Conservation (phyloP, 257 asterid genomes). For the Capsicum baccatum region DNA sequence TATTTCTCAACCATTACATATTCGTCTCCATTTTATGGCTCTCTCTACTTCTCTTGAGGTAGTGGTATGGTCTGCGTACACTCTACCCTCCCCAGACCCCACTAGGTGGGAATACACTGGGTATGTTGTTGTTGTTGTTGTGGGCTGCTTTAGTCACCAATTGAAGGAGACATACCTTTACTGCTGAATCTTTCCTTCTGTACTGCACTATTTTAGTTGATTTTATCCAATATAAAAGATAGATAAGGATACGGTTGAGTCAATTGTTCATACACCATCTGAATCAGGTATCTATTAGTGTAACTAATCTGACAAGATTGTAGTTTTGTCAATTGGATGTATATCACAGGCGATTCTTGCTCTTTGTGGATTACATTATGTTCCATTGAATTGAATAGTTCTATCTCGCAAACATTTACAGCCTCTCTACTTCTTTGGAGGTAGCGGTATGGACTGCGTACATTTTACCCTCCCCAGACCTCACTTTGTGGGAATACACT, state of each 20-base stretch:
- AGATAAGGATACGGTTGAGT: not conserved
- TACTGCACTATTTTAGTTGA: not conserved
- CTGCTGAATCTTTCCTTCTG: slow-evolving; percentile 4
- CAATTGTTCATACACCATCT: slow-evolving; percentile 15
- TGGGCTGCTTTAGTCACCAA: not conserved
- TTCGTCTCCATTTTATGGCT: slow-evolving; percentile 1
- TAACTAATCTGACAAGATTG: slow-evolving; percentile 9
- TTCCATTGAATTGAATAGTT: not conserved
- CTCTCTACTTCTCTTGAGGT: too few relatives aligned
- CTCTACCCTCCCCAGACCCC: too few relatives aligned
- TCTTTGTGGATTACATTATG: not conserved
- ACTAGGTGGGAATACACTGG: too few relatives aligned
- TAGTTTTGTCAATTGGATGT: not conserved
- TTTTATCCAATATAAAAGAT: not conserved
- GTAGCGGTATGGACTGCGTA: too few relatives aligned
- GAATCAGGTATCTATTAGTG: slow-evolving; percentile 19
- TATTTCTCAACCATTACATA: slow-evolving; percentile 1
- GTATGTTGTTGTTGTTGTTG: too few relatives aligned
- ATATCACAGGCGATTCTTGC: not conserved
- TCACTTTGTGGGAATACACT: too few relatives aligned
- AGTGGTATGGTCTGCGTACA: too few relatives aligned
- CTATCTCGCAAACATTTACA: not conserved
- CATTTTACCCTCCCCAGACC: too few relatives aligned
- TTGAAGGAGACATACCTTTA: slow-evolving; percentile 15
- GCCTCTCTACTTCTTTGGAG: too few relatives aligned